Percentiles rank a stretch among this genome's conserved stretches.
These are phyloP conservation scores for Furcasterigmium sp. DNA, from an alignment of 2,329 filamentous ascomycete genomes.

Conservation along the genomic window DNA sequence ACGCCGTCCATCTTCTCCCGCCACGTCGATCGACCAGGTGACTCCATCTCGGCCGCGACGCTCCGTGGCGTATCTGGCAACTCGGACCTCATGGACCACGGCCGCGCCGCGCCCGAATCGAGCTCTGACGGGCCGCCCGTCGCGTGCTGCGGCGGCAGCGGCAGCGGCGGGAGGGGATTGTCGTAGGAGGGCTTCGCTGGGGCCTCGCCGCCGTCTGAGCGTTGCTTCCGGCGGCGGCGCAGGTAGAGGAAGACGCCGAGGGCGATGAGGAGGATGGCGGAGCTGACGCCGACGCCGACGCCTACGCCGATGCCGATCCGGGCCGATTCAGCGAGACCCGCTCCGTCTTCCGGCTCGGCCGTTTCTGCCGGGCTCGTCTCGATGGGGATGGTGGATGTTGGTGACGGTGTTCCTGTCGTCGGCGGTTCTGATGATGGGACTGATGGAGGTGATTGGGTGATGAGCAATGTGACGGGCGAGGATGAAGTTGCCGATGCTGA, in stretches of 20 bases:
- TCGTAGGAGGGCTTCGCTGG: slow-evolving; percentile 1
- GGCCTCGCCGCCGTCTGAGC: neutral
- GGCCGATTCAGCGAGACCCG: slow-evolving; percentile 15
- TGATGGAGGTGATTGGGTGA: neutral
- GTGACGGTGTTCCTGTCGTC: neutral
- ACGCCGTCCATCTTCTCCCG: too few species aligned
- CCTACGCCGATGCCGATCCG: slow-evolving; percentile 18
- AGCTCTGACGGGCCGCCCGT: slow-evolving; percentile 11
- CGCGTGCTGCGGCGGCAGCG: slow-evolving; percentile 3
- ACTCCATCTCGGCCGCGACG: slow-evolving; percentile 2
- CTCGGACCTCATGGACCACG: slow-evolving; percentile 16
- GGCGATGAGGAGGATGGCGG: slow-evolving; percentile 13
- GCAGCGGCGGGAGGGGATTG: neutral
- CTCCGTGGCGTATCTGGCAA: slow-evolving; percentile 6
- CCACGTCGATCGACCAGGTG: neutral
- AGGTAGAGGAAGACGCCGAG: slow-evolving; percentile 14
- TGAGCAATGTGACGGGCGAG: neutral
- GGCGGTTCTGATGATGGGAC: neutral
- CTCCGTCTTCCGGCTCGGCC: neutral
- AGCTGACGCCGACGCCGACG: slow-evolving; percentile 12
- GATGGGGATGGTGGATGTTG: slow-evolving; percentile 2
- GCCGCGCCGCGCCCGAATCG: slow-evolving; percentile 11
- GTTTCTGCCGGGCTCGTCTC: neutral
- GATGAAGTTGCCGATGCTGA: neutral
- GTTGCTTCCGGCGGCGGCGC: slow-evolving; percentile 7